Evolutionary conservation across 495 filamentous ascomycete genomes (phyloP).

Genomic region (Podospora tetraspora): DNA sequence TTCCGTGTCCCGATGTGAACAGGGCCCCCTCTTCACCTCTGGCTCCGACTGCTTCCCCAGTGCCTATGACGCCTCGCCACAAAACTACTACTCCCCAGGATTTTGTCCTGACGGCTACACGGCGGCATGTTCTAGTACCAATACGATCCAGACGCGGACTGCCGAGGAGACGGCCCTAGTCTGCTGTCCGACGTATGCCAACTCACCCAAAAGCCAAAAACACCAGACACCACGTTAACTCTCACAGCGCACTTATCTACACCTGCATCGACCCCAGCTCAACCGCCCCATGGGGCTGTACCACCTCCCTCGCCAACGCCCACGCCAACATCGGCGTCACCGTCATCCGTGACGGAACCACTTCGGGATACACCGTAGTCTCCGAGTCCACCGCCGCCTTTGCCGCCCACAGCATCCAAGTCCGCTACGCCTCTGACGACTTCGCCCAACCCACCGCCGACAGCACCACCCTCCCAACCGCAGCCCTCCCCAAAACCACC

Average conservation of each 20-base stretch:
- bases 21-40: slow-evolving; percentile 25
- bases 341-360: slow-evolving; percentile 15
- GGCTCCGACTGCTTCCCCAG: slow-evolving; percentile 26
- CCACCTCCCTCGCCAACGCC: slow-evolving; percentile 16
- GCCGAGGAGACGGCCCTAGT: slow-evolving; percentile 24
- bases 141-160: slow-evolving; percentile 1
- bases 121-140: slow-evolving; percentile 24
- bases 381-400: slow-evolving; percentile 19
- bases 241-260: slow-evolving; percentile 18
- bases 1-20: slow-evolving; percentile 17
- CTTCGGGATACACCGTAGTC: slow-evolving; percentile 7
- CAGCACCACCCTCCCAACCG: slow-evolving; percentile 2
- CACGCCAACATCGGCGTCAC: slow-evolving; percentile 16
- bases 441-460: slow-evolving; percentile 1
- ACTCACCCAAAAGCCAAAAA: not conserved
- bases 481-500: not conserved
- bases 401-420: slow-evolving; percentile 25
- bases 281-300: slow-evolving; percentile 20
- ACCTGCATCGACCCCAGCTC: slow-evolving; percentile 15
- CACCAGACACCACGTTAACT: not conserved
- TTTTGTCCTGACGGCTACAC: slow-evolving; percentile 31
- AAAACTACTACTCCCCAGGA: slow-evolving; percentile 32
- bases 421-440: slow-evolving; percentile 17
- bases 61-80: slow-evolving; percentile 25
- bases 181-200: slow-evolving; percentile 30